Evolutionary conservation across 345 rosid species (phyloP), one percentile per base, ranked within the genome.

Genomic region (Turritis glabra): DNA sequence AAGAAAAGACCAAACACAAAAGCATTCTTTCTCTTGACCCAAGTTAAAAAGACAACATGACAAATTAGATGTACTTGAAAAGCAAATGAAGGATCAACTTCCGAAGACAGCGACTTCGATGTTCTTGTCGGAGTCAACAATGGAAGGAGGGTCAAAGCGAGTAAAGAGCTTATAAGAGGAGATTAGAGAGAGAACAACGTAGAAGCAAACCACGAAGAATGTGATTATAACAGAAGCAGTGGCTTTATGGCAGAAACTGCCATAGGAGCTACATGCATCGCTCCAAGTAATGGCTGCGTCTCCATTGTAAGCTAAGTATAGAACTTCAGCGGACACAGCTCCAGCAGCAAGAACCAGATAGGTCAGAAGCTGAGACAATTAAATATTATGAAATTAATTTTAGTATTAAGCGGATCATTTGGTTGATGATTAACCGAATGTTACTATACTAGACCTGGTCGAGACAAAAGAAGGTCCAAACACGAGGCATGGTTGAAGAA

Each of bases 381-480:
- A 29, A 40, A 61, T 13, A 41, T 46, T 50, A n/a, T n/a, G 4
- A 60, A 48, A 64, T 46, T 8, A 23, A 9, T 15, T 14, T 17
- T 7, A 30, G 27, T 62, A 29, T 30, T 22, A 22, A 47, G 30
- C 10, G 7, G 55, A 41, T 47, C 67, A 40, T 27, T 7, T 8
- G 13, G 27, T 57, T 57, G 17, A 67, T 25, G 12, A 25, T 5
- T 38, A 8, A 72, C 2, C 8, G 11, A 44, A 5, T 37, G 55
- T 29, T 21, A 38, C n/a, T 27, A 22, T 37, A 38, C 23, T 18
- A 29, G 23, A 82, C 97, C 96, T 91, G 97, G 71, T 91, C 99
- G 12, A 95, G 87, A 76, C 88, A 60, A 87, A 95, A 95, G 83
- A 95, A 85, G 52, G 93, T 87, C 97, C 97, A 91, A 15, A 93